Evolutionary conservation across 2,329 filamentous ascomycete species (phyloP), one percentile per base, ranked within the genome.

Genomic region (Byssothecium circinans): DNA sequence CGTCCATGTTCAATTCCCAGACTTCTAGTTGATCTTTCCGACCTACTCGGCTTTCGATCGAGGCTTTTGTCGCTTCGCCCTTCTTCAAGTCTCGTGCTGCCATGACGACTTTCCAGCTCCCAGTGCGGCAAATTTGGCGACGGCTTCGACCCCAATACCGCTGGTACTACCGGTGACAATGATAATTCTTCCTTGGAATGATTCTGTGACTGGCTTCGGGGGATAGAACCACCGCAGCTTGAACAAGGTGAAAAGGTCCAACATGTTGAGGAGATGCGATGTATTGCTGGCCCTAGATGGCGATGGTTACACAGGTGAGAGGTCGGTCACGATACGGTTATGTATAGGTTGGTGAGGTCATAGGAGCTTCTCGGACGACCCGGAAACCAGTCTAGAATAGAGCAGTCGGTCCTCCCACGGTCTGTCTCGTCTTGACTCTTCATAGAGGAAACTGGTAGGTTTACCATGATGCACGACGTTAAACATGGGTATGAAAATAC

Each of bases 121-220:
- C 25, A 70, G 42, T 6, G 54, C 52, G 10, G 69, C 67, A 45
- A 74, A 72, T 40, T 73, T 70, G 44, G 62, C 54, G 1, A 54
- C 68, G 5, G 71, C 68, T 52, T 70, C 68, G 42, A 67, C 59
- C 4, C 73, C 72, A 14, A 74, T 54, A n/a, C 73, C 73, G 2
- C 60, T 63, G 34, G 69, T 74, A 8, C 65, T 61, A 11, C 73
- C 73, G 12, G 72, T 81, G 4, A 80, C 71, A 23, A 80, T 73
- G 45, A 77, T 61, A 4, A 64, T 74, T 34, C 72, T 65, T 15
- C 70, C 74, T 8, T 52, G 52, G 22, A 67, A 71, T 12, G 68
- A 64, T 23, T 64, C 61, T 22, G 55, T 51, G 30, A 73, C 60
- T 6, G 64, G 46, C 45, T 65, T 47, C 5, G 73, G 74, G 5